phyloP scores from a whole-genome alignment of 1,139 yeast species.

The Candida buenavistaensis region DNA sequence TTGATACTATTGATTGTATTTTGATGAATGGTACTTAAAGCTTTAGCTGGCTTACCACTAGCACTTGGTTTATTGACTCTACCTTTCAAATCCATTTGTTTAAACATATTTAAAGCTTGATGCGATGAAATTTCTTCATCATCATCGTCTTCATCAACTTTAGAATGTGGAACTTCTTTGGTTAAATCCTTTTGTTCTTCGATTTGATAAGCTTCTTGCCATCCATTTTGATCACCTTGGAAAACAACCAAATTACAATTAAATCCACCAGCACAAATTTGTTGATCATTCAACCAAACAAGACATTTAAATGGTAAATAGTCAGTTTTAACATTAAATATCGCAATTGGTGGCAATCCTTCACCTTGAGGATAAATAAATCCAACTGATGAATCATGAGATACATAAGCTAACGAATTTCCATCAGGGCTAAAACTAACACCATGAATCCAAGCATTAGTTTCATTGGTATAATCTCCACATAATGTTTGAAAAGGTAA shows the following conservation, averaged over 20 bases:
- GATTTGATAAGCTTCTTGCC: slow-evolving; percentile 65
- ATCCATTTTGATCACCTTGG: slow-evolving; percentile 65
- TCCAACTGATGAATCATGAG: slow-evolving; percentile 76
- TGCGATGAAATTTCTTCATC: slow-evolving; percentile 67
- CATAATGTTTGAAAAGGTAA: slow-evolving; percentile 94
- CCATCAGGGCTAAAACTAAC: slow-evolving; percentile 84
- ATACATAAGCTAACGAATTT: slow-evolving; percentile 72
- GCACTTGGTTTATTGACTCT: slow-evolving; percentile 49
- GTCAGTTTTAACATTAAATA: slow-evolving; percentile 58
- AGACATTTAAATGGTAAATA: slow-evolving; percentile 81
- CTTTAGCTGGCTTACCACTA: slow-evolving; percentile 39
- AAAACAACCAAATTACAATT: slow-evolving; percentile 89
- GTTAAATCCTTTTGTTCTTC: slow-evolving; percentile 53
- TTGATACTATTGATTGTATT: slow-evolving; percentile 82
- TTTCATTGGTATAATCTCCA: slow-evolving; percentile 74
- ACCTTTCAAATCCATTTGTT: slow-evolving; percentile 94
- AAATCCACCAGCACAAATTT: slow-evolving; percentile 86
- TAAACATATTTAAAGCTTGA: slow-evolving; percentile 91
- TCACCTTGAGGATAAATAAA: slow-evolving; percentile 78
- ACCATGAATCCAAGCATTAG: slow-evolving; percentile 93
- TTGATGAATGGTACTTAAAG: slow-evolving; percentile 80
- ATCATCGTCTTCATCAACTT: slow-evolving; percentile 39
- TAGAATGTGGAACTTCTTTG: slow-evolving; percentile 32
- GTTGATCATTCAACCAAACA: slow-evolving; percentile 63
- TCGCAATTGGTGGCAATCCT: slow-evolving; percentile 49